Base-by-base conservation (phyloP, 139 green algal genomes). In the Diplosphaera chodatii region DNA sequence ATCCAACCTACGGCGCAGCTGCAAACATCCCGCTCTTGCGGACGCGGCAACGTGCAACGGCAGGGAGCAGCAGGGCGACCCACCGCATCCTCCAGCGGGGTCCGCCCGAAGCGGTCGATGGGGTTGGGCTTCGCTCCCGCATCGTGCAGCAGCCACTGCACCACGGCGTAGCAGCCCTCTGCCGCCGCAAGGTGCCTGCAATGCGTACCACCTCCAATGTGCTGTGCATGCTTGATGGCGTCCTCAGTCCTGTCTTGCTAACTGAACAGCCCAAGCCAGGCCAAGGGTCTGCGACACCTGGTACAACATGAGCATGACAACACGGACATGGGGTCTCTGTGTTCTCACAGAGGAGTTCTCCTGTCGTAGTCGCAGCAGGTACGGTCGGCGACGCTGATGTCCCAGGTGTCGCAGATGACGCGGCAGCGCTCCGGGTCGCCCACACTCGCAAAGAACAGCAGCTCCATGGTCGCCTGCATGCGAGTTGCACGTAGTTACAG, bases 81-180 rank as follows among this genome's bases (percentile, higher is more conserved):
- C 48, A 59, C 48, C 48, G 48, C 48, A 59, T 59, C 90, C 86
- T 97, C 89, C 40, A 96, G 76, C 1, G 91, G 89, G 1, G 91
- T 96, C 28, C 83, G 79, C 5, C 85, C 78, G 76, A 94, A 91
- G 32, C 90, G 78, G 69, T 96, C 90, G 0, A 91, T 71, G 21
- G 83, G 66, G 64, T 94, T 96, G 40, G 87, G 68, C 68, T 88
- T 72, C n/a, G 75, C 83, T 3, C 73, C 68, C 64, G 90, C 73
- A 20, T 83, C 71, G 16, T 32, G 88, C 31, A 96, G 68, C 56
- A 96, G 82, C 91, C 91, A 96, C 78, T 93, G 76, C n/a, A 85
- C 86, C 29, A 94, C 88, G 66, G 83, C 82, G 77, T 87, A 93
- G 1, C 84, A 82, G 28, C 90, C 90, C 75, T 95, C 88, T 1